phyloP scores from a whole-genome alignment of 2,329 filamentous ascomycete genomes.

The Nigrospora oryzae region DNA sequence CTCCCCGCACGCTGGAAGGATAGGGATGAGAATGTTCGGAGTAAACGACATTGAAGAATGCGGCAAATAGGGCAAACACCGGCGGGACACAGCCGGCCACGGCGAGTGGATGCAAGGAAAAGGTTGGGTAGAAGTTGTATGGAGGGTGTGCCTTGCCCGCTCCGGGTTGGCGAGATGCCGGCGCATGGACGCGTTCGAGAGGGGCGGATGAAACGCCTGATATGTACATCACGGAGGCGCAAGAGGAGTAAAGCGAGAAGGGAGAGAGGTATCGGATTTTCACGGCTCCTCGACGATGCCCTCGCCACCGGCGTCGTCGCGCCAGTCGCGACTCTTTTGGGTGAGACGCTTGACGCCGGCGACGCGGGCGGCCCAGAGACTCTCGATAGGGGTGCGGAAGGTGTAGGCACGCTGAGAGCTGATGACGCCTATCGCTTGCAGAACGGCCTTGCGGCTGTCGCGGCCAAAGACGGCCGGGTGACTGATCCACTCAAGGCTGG shows the following conservation, averaged over 20 bases:
- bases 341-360: constrained; percentile 73
- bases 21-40: neutral
- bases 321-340: constrained; percentile 83
- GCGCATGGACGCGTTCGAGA: neutral
- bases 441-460: constrained; percentile 88
- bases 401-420: constrained; percentile 91
- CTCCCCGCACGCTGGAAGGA: neutral
- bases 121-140: neutral
- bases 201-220: neutral
- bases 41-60: neutral
- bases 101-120: neutral
- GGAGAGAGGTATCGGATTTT: constrained; percentile 3
- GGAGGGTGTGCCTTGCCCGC: too few relatives aligned
- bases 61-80: neutral
- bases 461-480: constrained; percentile 92
- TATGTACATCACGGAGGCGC: neutral
- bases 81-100: neutral
- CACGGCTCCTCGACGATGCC: constrained; percentile 54
- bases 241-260: neutral
- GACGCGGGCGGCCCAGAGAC: constrained; percentile 79
- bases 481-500: constrained; percentile 92
- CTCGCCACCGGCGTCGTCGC: constrained; percentile 74
- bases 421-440: constrained; percentile 95
- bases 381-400: constrained; percentile 82
- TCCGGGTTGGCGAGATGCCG: neutral